Evolutionary conservation across 2,329 filamentous ascomycete species (phyloP).

Genomic region (Sclerotinia trifoliorum): DNA sequence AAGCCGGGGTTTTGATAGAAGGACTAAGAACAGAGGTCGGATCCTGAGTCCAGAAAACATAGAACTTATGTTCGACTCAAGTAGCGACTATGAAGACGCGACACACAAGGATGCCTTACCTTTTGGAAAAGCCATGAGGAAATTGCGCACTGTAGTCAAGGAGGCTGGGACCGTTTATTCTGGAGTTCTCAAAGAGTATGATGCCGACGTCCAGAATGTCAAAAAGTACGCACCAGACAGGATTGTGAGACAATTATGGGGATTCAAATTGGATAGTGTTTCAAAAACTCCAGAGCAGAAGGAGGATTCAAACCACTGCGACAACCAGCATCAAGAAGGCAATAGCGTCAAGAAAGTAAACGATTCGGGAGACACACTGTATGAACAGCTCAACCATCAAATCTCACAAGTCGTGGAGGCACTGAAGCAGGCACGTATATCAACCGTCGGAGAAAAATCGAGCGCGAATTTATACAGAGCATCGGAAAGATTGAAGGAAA

Average conservation of each 20-base stretch:
- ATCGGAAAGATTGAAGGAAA: conserved; percentile 27
- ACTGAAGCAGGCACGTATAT: conserved; percentile 20
- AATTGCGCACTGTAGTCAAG: conserved; percentile 24
- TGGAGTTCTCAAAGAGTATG: conserved; percentile 27
- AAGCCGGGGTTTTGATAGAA: conserved; percentile 1
- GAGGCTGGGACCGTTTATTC: conserved; percentile 31
- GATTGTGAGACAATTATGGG: conserved; percentile 28
- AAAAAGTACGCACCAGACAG: conserved; percentile 26
- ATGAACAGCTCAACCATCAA: conserved; percentile 10
- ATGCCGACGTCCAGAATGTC: conserved; percentile 26
- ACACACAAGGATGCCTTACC: neutral
- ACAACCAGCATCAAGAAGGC: conserved; percentile 16
- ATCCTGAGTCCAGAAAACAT: neutral
- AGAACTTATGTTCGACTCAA: neutral
- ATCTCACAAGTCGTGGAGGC: conserved; percentile 19
- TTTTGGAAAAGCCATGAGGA: conserved; percentile 26
- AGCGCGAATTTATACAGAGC: conserved; percentile 22
- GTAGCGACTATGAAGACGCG: conserved; percentile 8
- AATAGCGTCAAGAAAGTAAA: conserved; percentile 5
- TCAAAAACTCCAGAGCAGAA: neutral
- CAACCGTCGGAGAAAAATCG: conserved; percentile 1
- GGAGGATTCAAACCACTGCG: conserved; percentile 19
- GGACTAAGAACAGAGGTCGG: neutral
- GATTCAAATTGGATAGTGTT: conserved; percentile 24
- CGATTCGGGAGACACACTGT: conserved; percentile 10